Percentiles rank a stretch among this genome's conserved stretches.
phyloP scores from a whole-genome alignment of 345 rosid genomes.

The Fremontodendron californicum region DNA sequence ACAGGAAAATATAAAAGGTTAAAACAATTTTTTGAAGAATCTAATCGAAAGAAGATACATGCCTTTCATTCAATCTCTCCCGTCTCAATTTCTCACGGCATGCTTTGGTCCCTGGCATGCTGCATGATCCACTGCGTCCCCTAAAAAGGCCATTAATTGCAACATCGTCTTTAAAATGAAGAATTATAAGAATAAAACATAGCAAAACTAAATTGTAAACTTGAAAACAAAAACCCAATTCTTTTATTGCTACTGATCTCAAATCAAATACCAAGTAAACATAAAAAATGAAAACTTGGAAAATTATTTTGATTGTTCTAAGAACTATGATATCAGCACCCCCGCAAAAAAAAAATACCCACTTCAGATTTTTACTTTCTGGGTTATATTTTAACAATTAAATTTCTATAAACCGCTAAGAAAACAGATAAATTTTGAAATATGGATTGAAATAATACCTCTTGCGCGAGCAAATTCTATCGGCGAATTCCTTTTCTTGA shows the following conservation, averaged over 20 bases:
- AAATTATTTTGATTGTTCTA: too few species aligned
- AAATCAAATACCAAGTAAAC: not conserved
- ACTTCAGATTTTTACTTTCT: not conserved
- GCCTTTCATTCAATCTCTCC: constrained; percentile 78
- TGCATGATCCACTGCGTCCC: constrained; percentile 26
- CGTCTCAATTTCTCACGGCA: constrained; percentile 87
- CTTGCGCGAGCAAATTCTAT: constrained; percentile 37
- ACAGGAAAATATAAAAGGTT: not conserved
- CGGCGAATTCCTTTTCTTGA: constrained; percentile 27
- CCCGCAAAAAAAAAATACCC: too few species aligned
- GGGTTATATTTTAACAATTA: not conserved
- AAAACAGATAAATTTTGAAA: not conserved
- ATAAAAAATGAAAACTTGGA: too few species aligned
- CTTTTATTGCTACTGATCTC: not conserved
- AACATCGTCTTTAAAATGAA: not conserved
- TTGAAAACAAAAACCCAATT: too few species aligned
- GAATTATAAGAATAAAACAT: not conserved
- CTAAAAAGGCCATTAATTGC: constrained; percentile 14
- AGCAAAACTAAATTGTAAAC: not conserved
- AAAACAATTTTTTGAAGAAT: not conserved
- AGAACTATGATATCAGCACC: too few species aligned
- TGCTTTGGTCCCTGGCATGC: constrained; percentile 53
- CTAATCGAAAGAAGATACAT: not conserved
- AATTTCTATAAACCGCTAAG: not conserved
- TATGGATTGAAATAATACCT: constrained; percentile 25